Evolutionary conservation across 2,329 filamentous ascomycete genomes (phyloP).

Genomic region (Fusarium falciforme): DNA sequence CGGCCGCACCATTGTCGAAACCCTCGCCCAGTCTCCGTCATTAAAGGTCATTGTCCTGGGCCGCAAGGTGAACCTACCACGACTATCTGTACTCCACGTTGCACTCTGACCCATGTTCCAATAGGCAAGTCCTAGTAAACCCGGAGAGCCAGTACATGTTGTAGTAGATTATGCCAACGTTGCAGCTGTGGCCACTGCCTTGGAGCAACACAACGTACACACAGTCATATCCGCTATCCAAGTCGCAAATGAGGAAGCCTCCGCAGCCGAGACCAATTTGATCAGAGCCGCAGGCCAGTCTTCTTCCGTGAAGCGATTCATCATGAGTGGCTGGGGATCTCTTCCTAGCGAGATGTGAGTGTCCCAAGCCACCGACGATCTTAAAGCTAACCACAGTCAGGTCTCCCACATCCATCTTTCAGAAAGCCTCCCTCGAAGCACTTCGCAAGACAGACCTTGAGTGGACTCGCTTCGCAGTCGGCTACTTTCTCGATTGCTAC

Average conservation of each 20-base stretch:
- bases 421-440: background rate
- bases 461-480: background rate
- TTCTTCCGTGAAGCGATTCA: background rate
- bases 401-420: background rate
- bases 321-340: background rate
- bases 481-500: background rate
- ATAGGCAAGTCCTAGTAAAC: background rate
- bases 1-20: background rate
- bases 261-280: background rate
- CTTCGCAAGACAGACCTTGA: background rate
- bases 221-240: slow-evolving; percentile 10
- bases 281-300: background rate
- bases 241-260: background rate
- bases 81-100: background rate
- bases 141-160: background rate
- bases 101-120: background rate
- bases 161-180: background rate
- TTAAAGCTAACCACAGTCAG: background rate
- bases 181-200: background rate
- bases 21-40: background rate
- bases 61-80: background rate
- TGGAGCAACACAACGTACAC: background rate
- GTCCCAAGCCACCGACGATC: too few relatives aligned
- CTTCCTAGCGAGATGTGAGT: background rate
- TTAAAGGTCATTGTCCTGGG: background rate